Evolutionary conservation across 192 early-diverging fungal species (phyloP), one percentile per base, ranked within the genome.

Genomic region (Phycomyces nitens): DNA sequence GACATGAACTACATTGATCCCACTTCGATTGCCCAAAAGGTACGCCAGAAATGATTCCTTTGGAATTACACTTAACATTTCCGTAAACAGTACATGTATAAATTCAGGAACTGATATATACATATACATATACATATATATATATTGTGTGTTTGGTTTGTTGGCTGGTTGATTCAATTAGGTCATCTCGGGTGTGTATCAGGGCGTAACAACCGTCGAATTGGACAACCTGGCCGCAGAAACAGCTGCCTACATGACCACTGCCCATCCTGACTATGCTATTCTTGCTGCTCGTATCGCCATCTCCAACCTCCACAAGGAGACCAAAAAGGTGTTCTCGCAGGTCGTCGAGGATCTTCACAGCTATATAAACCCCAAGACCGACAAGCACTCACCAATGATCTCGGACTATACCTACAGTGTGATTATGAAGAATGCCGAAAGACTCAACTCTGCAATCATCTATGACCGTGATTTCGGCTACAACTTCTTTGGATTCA

Each of bases 401-500:
- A 89, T 99, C 41, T 90, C 92, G 0, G 86, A 94, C 39, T 62
- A 78, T 41, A 90, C 87, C 4, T 84, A 93, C 67, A 66, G 84
- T 14, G 57, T 77, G 57, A 81, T 97, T 47, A 75, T 82, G 71
- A 78, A 80, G 29, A 72, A 99, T 74, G 84, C 84, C 4, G 95
- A 94, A 23, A 75, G 78, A 44, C 82, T 99, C 62, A 89, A 99
- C 83, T 89, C 93, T n/a, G 92, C 95, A 47, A 88, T 99, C 58
- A 95, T 94, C 69, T 99, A 97, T 72, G 91, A 97, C 70, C 90
- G 94, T 65, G 97, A 99, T 71, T 97, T 94, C 74, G 90, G 86
- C 68, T 99, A 97, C 84, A 95, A 95, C 80, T 99, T 87, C 83
- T 99, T 99, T 88, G 97, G 97, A 9, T 97, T 97, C 89, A 99